Conservation (phyloP, 2,329 filamentous ascomycete genomes). For the Aspergillus calidoustus region DNA sequence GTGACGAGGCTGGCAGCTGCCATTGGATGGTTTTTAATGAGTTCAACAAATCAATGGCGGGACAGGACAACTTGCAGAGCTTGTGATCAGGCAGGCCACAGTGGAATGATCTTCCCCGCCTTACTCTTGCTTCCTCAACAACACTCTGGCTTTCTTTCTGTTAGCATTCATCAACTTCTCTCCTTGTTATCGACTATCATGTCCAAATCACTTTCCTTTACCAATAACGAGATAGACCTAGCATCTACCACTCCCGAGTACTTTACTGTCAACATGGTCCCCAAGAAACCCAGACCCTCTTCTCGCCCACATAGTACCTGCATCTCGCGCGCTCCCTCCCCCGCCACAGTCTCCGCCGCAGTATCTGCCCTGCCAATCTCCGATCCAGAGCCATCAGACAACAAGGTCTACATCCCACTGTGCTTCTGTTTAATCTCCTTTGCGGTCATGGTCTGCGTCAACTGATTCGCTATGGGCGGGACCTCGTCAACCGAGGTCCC, state of each 20-base stretch:
- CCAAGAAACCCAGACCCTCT: constrained; percentile 23
- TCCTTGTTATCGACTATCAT: constrained; percentile 4
- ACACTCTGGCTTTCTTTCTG: neutral
- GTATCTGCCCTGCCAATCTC: constrained; percentile 8
- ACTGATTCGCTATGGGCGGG: constrained; percentile 25
- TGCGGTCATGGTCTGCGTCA: constrained; percentile 42
- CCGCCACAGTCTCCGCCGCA: constrained; percentile 13
- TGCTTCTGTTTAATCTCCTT: constrained; percentile 45
- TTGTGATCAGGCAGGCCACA: neutral
- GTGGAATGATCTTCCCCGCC: constrained; percentile 2
- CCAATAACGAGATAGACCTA: neutral
- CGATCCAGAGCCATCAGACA: constrained; percentile 36
- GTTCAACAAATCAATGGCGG: constrained; percentile 12
- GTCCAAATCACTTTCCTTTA: constrained; percentile 2
- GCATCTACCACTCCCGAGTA: neutral
- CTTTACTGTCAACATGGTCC: constrained; percentile 21
- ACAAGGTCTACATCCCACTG: constrained; percentile 41
- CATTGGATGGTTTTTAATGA: constrained; percentile 6
- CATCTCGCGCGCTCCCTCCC: constrained; percentile 20
- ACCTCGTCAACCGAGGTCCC: constrained; percentile 5
- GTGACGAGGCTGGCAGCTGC: neutral
- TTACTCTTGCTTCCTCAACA: constrained; percentile 13
- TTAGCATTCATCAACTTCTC: constrained; percentile 10
- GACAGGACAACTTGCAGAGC: neutral
- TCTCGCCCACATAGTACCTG: constrained; percentile 18